Evolutionary conservation across 192 early-diverging fungal species (phyloP).

Genomic region (Coemansia sp.): DNA sequence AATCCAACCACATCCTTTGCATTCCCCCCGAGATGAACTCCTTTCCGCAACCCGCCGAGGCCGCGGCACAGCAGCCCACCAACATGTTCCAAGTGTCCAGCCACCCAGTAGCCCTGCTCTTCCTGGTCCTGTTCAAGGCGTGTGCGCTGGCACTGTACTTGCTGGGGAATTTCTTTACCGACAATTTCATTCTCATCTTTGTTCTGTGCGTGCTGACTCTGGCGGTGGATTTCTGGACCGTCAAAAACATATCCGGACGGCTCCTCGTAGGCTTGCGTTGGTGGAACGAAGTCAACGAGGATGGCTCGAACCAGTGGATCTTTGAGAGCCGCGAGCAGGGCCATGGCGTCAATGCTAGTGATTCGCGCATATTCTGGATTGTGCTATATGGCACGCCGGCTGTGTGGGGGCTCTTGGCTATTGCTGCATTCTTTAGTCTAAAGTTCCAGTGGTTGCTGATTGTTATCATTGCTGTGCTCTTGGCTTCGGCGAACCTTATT

Average conservation of each 20-base stretch:
- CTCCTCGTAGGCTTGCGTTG: slow-evolving; percentile 95
- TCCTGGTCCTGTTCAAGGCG: slow-evolving; percentile 85
- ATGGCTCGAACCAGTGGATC: slow-evolving; percentile 93
- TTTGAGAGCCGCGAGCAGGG: slow-evolving; percentile 81
- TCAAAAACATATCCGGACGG: slow-evolving; percentile 97
- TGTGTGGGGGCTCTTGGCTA: slow-evolving; percentile 77
- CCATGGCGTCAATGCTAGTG: slow-evolving; percentile 76
- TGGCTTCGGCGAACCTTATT: slow-evolving; percentile 89
- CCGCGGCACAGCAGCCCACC: slow-evolving; percentile 11
- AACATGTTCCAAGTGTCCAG: slow-evolving; percentile 52
- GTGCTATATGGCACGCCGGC: slow-evolving; percentile 82
- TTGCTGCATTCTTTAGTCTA: slow-evolving; percentile 72
- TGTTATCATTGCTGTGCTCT: slow-evolving; percentile 75
- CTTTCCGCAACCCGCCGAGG: not conserved
- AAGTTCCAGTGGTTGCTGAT: slow-evolving; percentile 82
- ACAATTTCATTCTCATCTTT: slow-evolving; percentile 86
- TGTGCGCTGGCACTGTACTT: slow-evolving; percentile 82
- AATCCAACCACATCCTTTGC: not conserved
- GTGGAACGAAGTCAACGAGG: slow-evolving; percentile 99
- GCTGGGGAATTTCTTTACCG: slow-evolving; percentile 75
- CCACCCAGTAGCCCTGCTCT: slow-evolving; percentile 88
- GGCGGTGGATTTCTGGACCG: slow-evolving; percentile 98
- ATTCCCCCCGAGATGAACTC: slow-evolving; percentile 1
- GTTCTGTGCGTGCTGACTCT: slow-evolving; percentile 88
- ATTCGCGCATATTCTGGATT: slow-evolving; percentile 92